Evolutionary conservation across 192 early-diverging fungal species (phyloP), one percentile per base, ranked within the genome.

Genomic region (Thoreauomyces humboldtii): DNA sequence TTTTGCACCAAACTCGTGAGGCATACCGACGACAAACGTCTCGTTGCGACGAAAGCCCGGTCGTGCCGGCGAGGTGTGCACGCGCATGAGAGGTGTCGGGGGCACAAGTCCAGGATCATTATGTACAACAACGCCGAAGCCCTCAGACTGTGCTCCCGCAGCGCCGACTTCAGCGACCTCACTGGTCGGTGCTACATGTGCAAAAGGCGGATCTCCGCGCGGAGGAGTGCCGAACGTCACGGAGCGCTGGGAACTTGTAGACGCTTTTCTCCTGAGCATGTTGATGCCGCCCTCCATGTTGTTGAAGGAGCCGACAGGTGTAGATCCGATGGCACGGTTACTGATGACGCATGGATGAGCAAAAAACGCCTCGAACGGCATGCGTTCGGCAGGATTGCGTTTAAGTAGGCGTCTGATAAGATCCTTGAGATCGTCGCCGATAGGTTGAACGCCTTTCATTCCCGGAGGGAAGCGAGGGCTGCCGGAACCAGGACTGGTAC

Each of bases 291-390:
- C 46, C 17, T 63, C 61, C 21, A 25, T n/a, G 35, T 15, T 24
- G 27, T 61, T 61, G 28, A 36, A 59, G 7, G 59, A 61, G 6
- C 42, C 42, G 0, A 44, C 44, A 1, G 59, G 14, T 0, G 42
- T 15, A 0, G 43, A 22, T 4, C 42, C 59, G 22, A 63, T 34
- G 9, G 32, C 46, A 0, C 61, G 61, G 25, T 63, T 63, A 50
- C 61, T 63, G 47, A 63, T 63, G 31, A 63, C 48, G 33, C 46
- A 63, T 17, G 61, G 48, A 53, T 63, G 47, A 3, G 46, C 27
- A 36, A 99, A 98, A 67, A 99, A 98, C 62, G 92, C 91, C 48
- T 93, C 92, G 72, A 99, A 97, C 0, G 85, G 81, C 58, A 99
- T 92, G 32, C 97, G 81, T 67, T 97, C 94, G 0, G 79, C 72